Evolutionary conservation across 352 stramenopile genomes (phyloP).

Genomic region (Globisporangium radiosum): DNA sequence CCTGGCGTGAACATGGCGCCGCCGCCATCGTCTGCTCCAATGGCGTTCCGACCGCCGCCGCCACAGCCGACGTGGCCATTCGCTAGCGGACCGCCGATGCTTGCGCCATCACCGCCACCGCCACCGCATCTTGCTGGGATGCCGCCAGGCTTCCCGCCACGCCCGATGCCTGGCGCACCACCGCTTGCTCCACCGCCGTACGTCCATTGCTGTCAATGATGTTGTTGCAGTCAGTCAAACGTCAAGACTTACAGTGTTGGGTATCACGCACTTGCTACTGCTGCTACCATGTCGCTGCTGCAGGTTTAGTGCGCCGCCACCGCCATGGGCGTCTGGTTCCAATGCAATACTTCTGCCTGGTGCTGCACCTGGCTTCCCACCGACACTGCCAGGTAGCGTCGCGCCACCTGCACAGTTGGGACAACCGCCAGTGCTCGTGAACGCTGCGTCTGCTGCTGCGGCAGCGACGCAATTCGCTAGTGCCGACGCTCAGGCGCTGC

Average conservation of each 20-base stretch:
- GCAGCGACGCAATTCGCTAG: not conserved
- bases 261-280: no score
- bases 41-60: constrained; percentile 22
- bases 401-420: constrained; percentile 4
- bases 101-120: not conserved
- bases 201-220: not conserved
- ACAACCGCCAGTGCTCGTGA: constrained; percentile 6
- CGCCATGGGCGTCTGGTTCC: constrained; percentile 6
- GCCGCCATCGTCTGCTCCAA: not conserved
- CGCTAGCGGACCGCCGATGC: constrained; percentile 30
- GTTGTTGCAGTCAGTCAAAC: no score
- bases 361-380: constrained; percentile 9
- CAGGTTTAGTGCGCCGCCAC: constrained; percentile 13
- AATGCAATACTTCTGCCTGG: constrained; percentile 6
- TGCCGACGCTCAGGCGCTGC: constrained; percentile 6
- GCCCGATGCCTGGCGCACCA: constrained; percentile 1
- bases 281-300: no score
- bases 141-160: constrained; percentile 12
- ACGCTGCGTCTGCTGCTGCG: constrained; percentile 10
- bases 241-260: no score
- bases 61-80: constrained; percentile 26
- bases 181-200: constrained; percentile 5
- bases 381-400: not conserved
- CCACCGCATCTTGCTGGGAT: constrained; percentile 4
- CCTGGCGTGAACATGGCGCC: constrained; percentile 16